phyloP scores from a whole-genome alignment of 306 rosid species.

The Begonia fuchsioides region DNA sequence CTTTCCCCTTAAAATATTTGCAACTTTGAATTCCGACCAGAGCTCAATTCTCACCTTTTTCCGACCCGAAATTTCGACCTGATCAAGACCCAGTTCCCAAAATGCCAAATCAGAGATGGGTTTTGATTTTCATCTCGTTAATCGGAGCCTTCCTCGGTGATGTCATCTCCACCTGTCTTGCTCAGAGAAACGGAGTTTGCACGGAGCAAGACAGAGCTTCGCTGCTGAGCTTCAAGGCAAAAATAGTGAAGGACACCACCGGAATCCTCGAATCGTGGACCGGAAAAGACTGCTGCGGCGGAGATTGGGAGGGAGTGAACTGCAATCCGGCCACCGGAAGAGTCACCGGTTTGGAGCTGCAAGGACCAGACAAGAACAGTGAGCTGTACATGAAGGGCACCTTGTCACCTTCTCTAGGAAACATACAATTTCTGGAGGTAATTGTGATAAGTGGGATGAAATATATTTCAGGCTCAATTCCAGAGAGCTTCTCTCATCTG shows the following conservation, averaged over 20 bases:
- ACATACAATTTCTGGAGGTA: constrained; percentile 69
- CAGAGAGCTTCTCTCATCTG: constrained; percentile 54
- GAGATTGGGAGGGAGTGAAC: constrained; percentile 88
- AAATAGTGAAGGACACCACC: constrained; percentile 62
- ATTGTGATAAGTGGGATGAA: constrained; percentile 65
- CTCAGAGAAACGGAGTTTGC: constrained; percentile 34
- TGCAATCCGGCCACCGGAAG: constrained; percentile 66
- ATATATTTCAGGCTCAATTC: constrained; percentile 67
- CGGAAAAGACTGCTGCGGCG: constrained; percentile 67
- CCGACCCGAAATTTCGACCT: constrained; percentile 9
- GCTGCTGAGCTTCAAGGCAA: constrained; percentile 63
- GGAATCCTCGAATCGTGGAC: constrained; percentile 62
- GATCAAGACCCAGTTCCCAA: constrained; percentile 38
- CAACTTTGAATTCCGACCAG: constrained; percentile 2
- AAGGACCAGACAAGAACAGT: constrained; percentile 38
- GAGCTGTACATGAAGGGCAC: constrained; percentile 66
- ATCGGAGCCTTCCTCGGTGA: constrained; percentile 10
- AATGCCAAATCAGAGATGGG: constrained; percentile 51
- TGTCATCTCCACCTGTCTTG: constrained; percentile 15
- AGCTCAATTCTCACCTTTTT: constrained; percentile 7
- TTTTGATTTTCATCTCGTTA: constrained; percentile 9
- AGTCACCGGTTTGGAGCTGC: constrained; percentile 62
- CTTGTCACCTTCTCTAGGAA: constrained; percentile 62
- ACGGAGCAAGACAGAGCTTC: constrained; percentile 72
- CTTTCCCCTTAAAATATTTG: constrained; percentile 13